Conservation (phyloP, 306 rosid species). For the Casuarina glauca region DNA sequence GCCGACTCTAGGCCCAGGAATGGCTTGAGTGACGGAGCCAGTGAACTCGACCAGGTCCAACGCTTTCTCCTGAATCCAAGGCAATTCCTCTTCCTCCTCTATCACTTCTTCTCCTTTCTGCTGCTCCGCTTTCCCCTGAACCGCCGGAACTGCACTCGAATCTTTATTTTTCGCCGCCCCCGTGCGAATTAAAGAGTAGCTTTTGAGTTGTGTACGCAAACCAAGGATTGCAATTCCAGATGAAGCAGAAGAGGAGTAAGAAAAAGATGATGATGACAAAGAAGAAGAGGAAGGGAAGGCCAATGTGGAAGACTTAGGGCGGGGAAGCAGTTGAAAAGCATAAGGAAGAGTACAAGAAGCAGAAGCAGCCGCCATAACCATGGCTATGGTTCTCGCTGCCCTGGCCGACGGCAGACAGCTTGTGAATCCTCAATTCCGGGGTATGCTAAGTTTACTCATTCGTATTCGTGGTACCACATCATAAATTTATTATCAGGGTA, state of each 20-base stretch:
- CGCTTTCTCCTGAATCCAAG: conserved; percentile 97
- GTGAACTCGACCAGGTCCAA: conserved; percentile 91
- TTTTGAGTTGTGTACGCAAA: conserved; percentile 2
- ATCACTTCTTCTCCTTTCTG: conserved; percentile 32
- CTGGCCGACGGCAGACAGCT: no score
- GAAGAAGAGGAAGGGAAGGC: conserved; percentile 17
- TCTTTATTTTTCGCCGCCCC: conserved; percentile 33
- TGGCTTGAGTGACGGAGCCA: conserved; percentile 82
- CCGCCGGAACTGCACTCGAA: conserved; percentile 23
- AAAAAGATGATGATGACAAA: neutral
- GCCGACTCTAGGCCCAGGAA: conserved; percentile 94
- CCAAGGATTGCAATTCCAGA: neutral
- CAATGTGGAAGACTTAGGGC: neutral
- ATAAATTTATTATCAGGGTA: no score
- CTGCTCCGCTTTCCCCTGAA: conserved; percentile 5
- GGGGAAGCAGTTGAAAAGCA: conserved; percentile 43
- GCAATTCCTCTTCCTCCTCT: conserved; percentile 83
- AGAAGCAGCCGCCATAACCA: conserved; percentile 15
- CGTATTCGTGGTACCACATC: no score
- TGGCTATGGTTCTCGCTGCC: neutral
- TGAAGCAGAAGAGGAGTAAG: neutral
- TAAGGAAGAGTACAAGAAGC: conserved; percentile 28
- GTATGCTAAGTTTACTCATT: no score
- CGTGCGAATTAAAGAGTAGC: conserved; percentile 1
- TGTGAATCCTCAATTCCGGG: no score